phyloP scores from a whole-genome alignment of 169 alveolate genomes.

The Plasmodium vivax region DNA sequence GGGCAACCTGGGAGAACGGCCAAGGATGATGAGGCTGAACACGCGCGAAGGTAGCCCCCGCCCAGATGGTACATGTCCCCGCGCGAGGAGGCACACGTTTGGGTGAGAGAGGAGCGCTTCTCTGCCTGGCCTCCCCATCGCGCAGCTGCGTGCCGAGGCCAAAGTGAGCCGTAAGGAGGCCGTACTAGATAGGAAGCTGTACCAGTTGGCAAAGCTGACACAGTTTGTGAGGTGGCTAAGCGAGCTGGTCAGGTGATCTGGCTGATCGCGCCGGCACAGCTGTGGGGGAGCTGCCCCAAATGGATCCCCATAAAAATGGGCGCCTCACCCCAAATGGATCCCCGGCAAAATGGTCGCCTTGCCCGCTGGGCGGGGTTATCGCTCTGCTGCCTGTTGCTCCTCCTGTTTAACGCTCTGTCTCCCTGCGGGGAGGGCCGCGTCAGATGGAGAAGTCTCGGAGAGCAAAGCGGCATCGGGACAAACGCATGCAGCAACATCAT shows the following conservation, averaged over 20 bases:
- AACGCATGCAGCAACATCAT: slow-evolving; percentile 10
- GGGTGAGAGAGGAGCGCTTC: neutral
- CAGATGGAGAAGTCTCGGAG: neutral
- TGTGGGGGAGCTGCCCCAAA: neutral
- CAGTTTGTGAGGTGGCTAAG: neutral
- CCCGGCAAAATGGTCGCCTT: neutral
- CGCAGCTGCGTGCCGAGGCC: neutral
- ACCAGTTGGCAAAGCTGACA: neutral
- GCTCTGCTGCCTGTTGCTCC: neutral
- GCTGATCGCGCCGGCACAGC: neutral
- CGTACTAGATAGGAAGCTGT: neutral
- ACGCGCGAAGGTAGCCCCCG: neutral
- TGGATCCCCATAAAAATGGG: neutral
- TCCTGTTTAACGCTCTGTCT: neutral
- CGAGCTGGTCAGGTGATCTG: neutral
- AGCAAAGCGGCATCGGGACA: neutral
- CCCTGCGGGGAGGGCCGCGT: neutral
- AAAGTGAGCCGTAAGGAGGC: neutral
- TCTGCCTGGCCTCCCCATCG: neutral
- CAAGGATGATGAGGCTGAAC: neutral
- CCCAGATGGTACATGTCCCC: too few species aligned
- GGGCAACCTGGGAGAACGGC: neutral
- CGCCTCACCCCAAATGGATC: neutral
- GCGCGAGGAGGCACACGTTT: neutral
- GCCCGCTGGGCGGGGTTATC: neutral